Evolutionary conservation across 495 filamentous ascomycete species (phyloP).

Genomic region (Hypoxylon lienhwacheense): DNA sequence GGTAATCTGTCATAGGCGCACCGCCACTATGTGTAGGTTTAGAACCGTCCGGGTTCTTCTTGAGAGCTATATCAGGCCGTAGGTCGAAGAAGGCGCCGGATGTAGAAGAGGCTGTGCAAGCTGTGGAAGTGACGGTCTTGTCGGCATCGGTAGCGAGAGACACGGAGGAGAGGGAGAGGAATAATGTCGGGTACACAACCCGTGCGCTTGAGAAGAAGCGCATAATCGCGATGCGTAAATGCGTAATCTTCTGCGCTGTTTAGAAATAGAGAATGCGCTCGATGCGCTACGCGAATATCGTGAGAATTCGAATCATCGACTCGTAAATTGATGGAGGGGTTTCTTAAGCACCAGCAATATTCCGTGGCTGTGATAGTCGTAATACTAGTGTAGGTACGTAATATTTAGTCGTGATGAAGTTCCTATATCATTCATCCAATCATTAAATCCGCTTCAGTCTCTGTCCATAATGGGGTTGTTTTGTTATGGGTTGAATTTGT

Average conservation of each 20-base stretch:
- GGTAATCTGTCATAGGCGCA: conserved; percentile 68
- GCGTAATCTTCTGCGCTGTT: neutral
- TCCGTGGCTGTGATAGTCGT: no score
- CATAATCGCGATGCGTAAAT: conserved; percentile 21
- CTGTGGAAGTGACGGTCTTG: conserved; percentile 47
- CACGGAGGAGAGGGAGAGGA: conserved; percentile 28
- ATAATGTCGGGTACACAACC: conserved; percentile 14
- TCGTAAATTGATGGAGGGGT: no score
- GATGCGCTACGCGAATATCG: conserved; percentile 15
- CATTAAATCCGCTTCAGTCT: neutral
- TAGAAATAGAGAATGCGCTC: conserved; percentile 13
- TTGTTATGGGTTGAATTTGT: conserved; percentile 3
- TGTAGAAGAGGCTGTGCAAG: conserved; percentile 81
- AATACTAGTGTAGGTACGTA: neutral
- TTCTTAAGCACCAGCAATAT: no score
- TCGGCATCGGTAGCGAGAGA: conserved; percentile 35
- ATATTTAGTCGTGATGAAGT: neutral
- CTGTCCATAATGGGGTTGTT: neutral
- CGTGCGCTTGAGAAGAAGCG: conserved; percentile 24
- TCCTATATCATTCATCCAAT: neutral
- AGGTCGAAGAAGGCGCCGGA: conserved; percentile 89
- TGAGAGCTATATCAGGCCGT: conserved; percentile 68
- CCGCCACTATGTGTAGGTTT: conserved; percentile 52
- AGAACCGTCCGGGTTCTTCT: conserved; percentile 51
- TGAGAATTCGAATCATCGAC: conserved; percentile 6